phyloP scores from a whole-genome alignment of 2,329 filamentous ascomycete genomes.

The Venturia aucupariae region DNA sequence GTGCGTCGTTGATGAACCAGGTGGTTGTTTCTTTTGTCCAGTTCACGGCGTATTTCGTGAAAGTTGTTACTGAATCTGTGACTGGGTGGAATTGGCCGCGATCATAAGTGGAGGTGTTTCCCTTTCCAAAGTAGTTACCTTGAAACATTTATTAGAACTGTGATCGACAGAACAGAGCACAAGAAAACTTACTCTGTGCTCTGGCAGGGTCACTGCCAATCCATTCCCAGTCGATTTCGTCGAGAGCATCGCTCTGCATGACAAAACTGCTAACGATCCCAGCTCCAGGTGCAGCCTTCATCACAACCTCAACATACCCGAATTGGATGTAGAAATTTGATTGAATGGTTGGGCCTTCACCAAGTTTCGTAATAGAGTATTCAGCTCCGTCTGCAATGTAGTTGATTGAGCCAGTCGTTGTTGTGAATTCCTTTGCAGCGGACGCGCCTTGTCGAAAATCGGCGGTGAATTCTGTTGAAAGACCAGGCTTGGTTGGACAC shows the following conservation, averaged over 20 bases:
- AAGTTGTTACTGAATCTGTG: slow-evolving; percentile 46
- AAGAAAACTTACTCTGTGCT: slow-evolving; percentile 2
- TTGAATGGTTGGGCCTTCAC: slow-evolving; percentile 55
- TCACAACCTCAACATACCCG: slow-evolving; percentile 65
- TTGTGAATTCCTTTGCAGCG: slow-evolving; percentile 29
- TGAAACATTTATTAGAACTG: slow-evolving; percentile 36
- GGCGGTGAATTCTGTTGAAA: slow-evolving; percentile 27
- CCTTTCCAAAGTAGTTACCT: slow-evolving; percentile 67
- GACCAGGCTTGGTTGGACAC: slow-evolving; percentile 36
- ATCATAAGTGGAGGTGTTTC: slow-evolving; percentile 60
- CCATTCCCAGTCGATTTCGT: slow-evolving; percentile 81
- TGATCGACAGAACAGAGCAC: slow-evolving; percentile 51
- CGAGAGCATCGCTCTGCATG: slow-evolving; percentile 71
- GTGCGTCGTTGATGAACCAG: slow-evolving; percentile 60
- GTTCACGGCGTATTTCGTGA: slow-evolving; percentile 62
- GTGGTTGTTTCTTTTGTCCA: slow-evolving; percentile 60
- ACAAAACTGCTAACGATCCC: slow-evolving; percentile 79
- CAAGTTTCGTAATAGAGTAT: slow-evolving; percentile 40
- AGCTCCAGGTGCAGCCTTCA: slow-evolving; percentile 64
- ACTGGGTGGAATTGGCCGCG: slow-evolving; percentile 57
- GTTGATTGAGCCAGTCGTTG: slow-evolving; percentile 34
- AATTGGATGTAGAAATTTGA: slow-evolving; percentile 82
- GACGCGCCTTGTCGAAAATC: slow-evolving; percentile 34
- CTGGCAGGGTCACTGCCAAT: slow-evolving; percentile 51
- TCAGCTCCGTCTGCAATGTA: slow-evolving; percentile 36